These are phyloP conservation scores for Ophioceras dolichostomum DNA, from an alignment of 2,329 filamentous ascomycete genomes.

Conservation along the genomic window DNA sequence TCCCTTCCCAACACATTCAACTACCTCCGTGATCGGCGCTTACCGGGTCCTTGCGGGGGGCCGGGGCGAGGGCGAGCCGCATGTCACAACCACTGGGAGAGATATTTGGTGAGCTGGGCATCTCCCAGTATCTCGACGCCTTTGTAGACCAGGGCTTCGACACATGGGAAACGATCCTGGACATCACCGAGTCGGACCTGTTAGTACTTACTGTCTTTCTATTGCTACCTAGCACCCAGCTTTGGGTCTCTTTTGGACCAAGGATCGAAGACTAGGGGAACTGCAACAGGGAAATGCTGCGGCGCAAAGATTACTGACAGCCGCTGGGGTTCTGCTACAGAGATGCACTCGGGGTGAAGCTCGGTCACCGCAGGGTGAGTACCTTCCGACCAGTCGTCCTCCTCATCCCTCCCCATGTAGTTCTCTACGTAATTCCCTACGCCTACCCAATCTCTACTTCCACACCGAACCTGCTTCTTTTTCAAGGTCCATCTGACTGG, in stretches of 20 bases:
- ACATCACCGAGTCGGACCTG: constrained; percentile 78
- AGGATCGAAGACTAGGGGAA: too few relatives aligned
- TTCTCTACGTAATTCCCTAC: too few relatives aligned
- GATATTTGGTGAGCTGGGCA: constrained; percentile 62
- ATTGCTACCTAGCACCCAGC: too few relatives aligned
- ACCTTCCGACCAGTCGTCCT: too few relatives aligned
- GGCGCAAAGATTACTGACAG: not conserved
- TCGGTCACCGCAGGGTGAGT: constrained; percentile 67
- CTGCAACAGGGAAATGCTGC: not conserved
- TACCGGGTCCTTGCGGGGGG: not conserved
- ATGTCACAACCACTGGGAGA: constrained; percentile 54
- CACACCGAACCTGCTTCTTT: too few relatives aligned
- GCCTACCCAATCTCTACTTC: too few relatives aligned
- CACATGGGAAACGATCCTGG: constrained; percentile 70
- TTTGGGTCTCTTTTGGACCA: too few relatives aligned
- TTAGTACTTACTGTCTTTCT: too few relatives aligned
- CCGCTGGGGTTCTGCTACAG: constrained; percentile 23
- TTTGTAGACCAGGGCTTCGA: constrained; percentile 76
- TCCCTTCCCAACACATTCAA: too few relatives aligned
- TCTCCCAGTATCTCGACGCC: constrained; percentile 61
- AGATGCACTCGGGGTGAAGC: constrained; percentile 63
- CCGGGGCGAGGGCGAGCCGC: constrained; percentile 6
- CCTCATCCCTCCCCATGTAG: too few relatives aligned
- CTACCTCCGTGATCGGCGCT: too few relatives aligned
- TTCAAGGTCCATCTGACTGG: too few relatives aligned